These are phyloP conservation scores for Mimosa bimucronata DNA, from an alignment of 306 rosid genomes.

Conservation along the genomic window DNA sequence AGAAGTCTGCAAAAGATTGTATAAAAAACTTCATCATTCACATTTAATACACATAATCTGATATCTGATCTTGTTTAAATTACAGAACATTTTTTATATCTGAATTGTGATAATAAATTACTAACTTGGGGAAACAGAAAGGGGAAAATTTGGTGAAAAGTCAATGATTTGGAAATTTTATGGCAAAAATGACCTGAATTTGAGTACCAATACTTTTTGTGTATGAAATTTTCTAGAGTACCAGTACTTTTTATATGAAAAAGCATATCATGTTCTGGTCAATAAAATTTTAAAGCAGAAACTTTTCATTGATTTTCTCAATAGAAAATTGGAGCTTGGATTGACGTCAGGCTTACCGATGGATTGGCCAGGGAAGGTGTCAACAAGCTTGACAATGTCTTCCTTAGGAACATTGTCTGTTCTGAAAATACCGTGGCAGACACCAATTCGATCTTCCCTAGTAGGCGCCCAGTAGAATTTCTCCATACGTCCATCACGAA, in stretches of 20 bases:
- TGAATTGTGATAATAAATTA: background rate
- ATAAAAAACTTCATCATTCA: slow-evolving; percentile 5
- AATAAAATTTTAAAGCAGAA: too few relatives aligned
- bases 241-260: too few relatives aligned
- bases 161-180: too few relatives aligned
- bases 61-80: background rate
- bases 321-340: slow-evolving; percentile 1
- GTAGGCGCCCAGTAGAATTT: slow-evolving; percentile 89
- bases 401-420: slow-evolving; percentile 48
- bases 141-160: too few relatives aligned
- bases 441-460: slow-evolving; percentile 70
- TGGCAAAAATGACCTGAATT: too few relatives aligned
- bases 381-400: slow-evolving; percentile 67
- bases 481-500: slow-evolving; percentile 87
- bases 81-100: background rate
- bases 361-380: slow-evolving; percentile 75
- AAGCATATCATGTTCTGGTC: too few relatives aligned
- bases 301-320: too few relatives aligned
- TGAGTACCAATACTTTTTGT: too few relatives aligned
- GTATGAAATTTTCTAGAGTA: too few relatives aligned
- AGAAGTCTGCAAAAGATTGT: slow-evolving; percentile 54
- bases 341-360: slow-evolving; percentile 53
- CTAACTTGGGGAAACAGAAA: too few relatives aligned
- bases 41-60: background rate
- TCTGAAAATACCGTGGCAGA: slow-evolving; percentile 68